phyloP scores from a whole-genome alignment of 345 rosid genomes.

The Acer yangbiense region DNA sequence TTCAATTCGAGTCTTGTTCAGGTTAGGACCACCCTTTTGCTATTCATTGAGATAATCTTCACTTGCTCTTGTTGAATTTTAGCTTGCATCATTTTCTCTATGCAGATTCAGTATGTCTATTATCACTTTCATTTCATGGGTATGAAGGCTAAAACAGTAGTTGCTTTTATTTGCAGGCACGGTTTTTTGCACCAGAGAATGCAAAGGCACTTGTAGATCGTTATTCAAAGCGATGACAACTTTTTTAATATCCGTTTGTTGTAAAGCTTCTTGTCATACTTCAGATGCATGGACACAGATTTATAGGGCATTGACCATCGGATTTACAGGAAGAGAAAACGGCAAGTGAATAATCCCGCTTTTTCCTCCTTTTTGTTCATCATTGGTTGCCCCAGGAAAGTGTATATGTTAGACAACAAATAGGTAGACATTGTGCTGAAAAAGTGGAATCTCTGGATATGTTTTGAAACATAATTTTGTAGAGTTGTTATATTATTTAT shows the following conservation, averaged over 20 bases:
- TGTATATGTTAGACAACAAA: background rate
- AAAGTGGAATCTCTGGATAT: background rate
- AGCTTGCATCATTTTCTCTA: background rate
- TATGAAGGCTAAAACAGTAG: background rate
- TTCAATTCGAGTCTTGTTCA: background rate
- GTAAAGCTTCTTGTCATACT: conserved; percentile 6
- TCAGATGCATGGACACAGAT: background rate
- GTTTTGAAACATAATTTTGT: background rate
- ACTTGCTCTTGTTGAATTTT: background rate
- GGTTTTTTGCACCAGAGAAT: conserved; percentile 87
- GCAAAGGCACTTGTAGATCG: conserved; percentile 88
- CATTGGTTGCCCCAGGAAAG: background rate
- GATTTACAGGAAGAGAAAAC: background rate
- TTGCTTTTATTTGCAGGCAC: conserved; percentile 57
- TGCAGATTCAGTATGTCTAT: background rate
- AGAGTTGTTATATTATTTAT: background rate
- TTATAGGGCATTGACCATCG: background rate
- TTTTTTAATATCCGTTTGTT: background rate
- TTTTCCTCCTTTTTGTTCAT: background rate
- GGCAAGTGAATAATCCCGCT: background rate
- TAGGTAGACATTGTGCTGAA: background rate
- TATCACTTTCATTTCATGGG: background rate
- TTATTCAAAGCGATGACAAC: conserved; percentile 58
- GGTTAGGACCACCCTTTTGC: background rate
- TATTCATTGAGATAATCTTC: background rate